phyloP scores from a whole-genome alignment of 2,329 filamentous ascomycete species.

The Stachybotrys chartarum region DNA sequence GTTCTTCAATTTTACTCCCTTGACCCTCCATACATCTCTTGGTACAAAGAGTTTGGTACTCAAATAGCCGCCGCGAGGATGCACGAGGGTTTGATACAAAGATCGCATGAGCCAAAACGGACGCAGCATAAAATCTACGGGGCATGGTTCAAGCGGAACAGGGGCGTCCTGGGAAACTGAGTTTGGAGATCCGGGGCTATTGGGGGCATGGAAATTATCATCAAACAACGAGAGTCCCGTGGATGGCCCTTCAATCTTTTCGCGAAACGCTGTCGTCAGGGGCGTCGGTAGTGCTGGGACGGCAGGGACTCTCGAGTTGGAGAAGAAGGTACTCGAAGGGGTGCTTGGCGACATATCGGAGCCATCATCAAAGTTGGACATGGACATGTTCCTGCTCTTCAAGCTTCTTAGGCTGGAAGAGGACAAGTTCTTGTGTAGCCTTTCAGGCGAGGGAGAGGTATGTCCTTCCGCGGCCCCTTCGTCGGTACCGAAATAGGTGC shows the following conservation, averaged over 20 bases:
- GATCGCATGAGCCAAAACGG: conserved; percentile 98
- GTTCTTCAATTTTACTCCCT: conserved; percentile 85
- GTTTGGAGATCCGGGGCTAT: conserved; percentile 58
- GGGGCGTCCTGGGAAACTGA: conserved; percentile 58
- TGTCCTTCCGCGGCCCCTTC: conserved; percentile 31
- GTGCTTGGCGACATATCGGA: conserved; percentile 67
- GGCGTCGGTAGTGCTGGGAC: conserved; percentile 63
- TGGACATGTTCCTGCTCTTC: conserved; percentile 66
- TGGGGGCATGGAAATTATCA: conserved; percentile 66
- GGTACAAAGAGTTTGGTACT: conserved; percentile 90
- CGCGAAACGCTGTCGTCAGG: conserved; percentile 53
- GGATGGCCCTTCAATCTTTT: conserved; percentile 47
- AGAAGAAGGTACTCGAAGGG: conserved; percentile 63
- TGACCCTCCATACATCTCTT: conserved; percentile 87
- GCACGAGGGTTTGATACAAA: conserved; percentile 84
- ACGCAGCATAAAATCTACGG: conserved; percentile 78
- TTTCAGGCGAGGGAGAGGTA: conserved; percentile 45
- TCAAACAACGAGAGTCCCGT: conserved; percentile 76
- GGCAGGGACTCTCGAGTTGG: conserved; percentile 37
- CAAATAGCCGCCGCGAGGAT: conserved; percentile 86
- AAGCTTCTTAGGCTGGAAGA: conserved; percentile 64
- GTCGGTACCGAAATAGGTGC: conserved; percentile 18
- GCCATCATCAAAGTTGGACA: conserved; percentile 52
- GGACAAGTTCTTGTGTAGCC: conserved; percentile 59
- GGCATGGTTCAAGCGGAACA: conserved; percentile 81